These are phyloP conservation scores for Moniliophthora roreri DNA, from an alignment of 1,284 basidiomycete species.

Conservation along the genomic window DNA sequence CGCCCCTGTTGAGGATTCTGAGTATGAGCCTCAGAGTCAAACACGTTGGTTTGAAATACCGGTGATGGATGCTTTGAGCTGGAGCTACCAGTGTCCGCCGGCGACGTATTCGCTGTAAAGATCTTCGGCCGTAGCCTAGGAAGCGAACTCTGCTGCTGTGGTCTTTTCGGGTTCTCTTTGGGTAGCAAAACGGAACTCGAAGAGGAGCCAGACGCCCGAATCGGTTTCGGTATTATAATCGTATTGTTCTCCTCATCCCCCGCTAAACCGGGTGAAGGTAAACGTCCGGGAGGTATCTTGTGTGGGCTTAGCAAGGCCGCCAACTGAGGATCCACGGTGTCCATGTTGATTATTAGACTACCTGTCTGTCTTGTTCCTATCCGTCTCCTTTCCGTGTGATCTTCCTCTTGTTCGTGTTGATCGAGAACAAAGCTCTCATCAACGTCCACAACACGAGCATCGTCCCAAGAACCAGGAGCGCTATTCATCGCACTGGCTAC, in stretches of 20 bases:
- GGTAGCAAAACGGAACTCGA: not conserved
- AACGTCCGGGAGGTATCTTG: constrained; percentile 1
- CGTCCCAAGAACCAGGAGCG: constrained; percentile 1
- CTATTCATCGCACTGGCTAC: not conserved
- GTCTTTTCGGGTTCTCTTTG: not conserved
- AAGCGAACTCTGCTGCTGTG: not conserved
- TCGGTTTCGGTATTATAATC: not conserved
- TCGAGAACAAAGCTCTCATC: constrained; percentile 1
- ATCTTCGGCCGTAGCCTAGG: not conserved
- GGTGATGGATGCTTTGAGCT: not conserved
- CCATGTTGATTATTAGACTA: constrained; percentile 4
- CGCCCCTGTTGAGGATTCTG: not conserved
- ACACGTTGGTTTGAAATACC: not conserved
- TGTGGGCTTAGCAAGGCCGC: constrained; percentile 13
- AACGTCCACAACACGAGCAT: constrained; percentile 8
- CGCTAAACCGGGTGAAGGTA: not conserved
- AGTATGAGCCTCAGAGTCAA: not conserved
- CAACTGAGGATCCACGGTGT: constrained; percentile 9
- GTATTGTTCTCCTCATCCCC: constrained; percentile 2
- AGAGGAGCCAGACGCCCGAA: not conserved
- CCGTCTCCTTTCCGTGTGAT: not conserved
- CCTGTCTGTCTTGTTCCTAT: not conserved
- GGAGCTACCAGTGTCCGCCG: not conserved
- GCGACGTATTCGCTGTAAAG: not conserved
- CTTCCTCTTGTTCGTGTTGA: not conserved